Percentiles rank a stretch among this genome's conserved stretches.
These are phyloP conservation scores for Rhododendron mucronatum DNA, from an alignment of 148 eudicot genomes.

Conservation along the genomic window DNA sequence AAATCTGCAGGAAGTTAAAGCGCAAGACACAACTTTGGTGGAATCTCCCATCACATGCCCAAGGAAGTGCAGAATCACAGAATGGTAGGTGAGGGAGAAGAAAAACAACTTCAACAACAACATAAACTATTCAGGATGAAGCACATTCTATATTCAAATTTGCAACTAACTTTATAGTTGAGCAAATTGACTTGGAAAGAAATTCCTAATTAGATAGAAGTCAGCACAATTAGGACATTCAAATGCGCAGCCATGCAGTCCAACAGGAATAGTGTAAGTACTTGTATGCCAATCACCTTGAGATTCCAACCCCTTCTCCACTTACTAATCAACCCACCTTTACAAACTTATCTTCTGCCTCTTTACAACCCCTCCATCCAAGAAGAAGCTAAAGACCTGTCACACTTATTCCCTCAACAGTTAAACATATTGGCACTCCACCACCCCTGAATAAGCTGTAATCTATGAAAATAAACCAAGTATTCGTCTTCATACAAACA, in stretches of 20 bases:
- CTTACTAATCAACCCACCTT: background rate
- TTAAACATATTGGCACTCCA: conserved; percentile 4
- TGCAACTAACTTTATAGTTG: background rate
- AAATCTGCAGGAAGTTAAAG: background rate
- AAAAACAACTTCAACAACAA: background rate
- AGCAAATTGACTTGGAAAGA: background rate
- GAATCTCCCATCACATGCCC: background rate
- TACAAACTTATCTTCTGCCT: background rate
- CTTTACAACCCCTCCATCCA: background rate
- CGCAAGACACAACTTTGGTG: background rate
- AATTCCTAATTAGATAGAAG: conserved; percentile 3
- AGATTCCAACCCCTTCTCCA: background rate
- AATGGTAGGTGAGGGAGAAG: background rate
- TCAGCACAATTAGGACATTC: conserved; percentile 1
- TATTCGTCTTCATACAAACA: background rate
- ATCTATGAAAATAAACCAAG: background rate
- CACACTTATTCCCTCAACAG: background rate
- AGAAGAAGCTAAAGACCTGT: background rate
- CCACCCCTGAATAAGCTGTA: background rate
- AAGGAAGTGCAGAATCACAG: background rate
- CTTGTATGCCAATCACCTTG: background rate
- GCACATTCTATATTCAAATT: background rate
- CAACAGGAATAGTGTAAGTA: background rate
- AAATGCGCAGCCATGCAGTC: background rate
- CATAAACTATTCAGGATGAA: background rate